phyloP scores from a whole-genome alignment of 2,329 filamentous ascomycete genomes.

The Diaporthe sp. region DNA sequence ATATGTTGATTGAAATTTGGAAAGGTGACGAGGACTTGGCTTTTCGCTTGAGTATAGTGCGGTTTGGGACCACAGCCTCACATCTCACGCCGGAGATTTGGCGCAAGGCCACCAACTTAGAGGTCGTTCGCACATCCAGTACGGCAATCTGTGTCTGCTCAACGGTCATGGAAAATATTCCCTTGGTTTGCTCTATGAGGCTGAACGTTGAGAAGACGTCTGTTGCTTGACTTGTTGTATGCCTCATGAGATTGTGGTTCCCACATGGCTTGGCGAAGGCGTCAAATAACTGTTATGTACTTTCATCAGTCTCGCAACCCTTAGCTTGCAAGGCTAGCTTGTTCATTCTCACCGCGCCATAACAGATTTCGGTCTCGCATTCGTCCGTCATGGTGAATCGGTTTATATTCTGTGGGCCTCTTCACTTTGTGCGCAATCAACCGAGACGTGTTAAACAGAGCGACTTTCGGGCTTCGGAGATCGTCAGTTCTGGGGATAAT shows the following conservation, averaged over 20 bases:
- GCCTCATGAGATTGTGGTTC: neutral
- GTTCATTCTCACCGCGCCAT: constrained; percentile 11
- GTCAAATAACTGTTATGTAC: neutral
- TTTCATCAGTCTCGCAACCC: neutral
- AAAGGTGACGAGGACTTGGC: neutral
- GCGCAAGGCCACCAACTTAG: neutral
- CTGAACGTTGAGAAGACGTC: neutral
- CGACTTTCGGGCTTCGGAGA: no score
- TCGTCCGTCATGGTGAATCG: neutral
- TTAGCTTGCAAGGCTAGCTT: neutral
- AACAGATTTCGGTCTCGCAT: neutral
- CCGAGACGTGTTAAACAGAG: no score
- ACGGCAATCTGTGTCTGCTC: neutral
- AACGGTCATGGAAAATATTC: neutral
- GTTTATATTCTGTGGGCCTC: neutral
- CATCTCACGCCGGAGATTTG: neutral
- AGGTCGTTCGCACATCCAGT: neutral
- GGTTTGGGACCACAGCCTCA: neutral
- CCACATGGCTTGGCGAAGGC: constrained; percentile 7
- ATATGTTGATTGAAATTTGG: neutral
- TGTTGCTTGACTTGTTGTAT: neutral
- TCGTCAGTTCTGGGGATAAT: no score
- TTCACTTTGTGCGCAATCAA: neutral
- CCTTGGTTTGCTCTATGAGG: neutral
- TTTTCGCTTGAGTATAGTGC: neutral